Evolutionary conservation across 176 grass and related monocot species (phyloP), one percentile per base, ranked within the genome.

Genomic region (Aegilops speltoides): DNA sequence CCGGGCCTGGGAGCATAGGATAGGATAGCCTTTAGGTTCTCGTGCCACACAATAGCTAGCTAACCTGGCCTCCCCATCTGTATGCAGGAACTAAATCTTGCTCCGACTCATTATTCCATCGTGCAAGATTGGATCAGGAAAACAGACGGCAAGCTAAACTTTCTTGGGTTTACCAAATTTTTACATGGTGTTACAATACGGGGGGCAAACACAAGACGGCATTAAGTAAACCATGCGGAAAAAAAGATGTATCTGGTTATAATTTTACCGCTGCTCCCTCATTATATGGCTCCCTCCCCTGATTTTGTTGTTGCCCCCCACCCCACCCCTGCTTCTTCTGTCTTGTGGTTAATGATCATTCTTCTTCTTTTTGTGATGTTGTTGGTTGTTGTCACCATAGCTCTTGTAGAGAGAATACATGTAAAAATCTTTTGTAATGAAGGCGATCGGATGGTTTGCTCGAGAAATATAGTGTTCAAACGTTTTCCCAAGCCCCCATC

Each of bases 111-210:
- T 83, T 96, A 96, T 86, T 93, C 92, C 38, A 88, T 99, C 50
- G 86, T 99, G 68, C 92, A 91, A 90, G 94, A 99, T 77, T 99
- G 97, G 97, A 96, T 99, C 86, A 93, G 97, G 89, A 96, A 92
- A 73, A 90, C 94, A 1, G 97, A 99, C 33, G 94, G 97, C 78
- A 99, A 96, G 79, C 90, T 99, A 63, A 99, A 93, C 68, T 91
- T 96, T 90, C 93, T 99, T 28, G 97, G 97, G 6, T 99, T 93
- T 74, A 96, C 97, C 79, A 99, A 93, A 99, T 99, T 96, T 91
- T 96, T 99, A 77, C 97, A 99, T 72, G 97, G 97, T 68, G 92
- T 99, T 33, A 99, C 97, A 4, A 88, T 99, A 77, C 92, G 94
- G 62, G 86, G 78, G 81, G 93, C 92, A 79, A 99, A 94, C 89